Base-by-base conservation (phyloP, 306 rosid species). In the Chamaecrista fasciculata region DNA sequence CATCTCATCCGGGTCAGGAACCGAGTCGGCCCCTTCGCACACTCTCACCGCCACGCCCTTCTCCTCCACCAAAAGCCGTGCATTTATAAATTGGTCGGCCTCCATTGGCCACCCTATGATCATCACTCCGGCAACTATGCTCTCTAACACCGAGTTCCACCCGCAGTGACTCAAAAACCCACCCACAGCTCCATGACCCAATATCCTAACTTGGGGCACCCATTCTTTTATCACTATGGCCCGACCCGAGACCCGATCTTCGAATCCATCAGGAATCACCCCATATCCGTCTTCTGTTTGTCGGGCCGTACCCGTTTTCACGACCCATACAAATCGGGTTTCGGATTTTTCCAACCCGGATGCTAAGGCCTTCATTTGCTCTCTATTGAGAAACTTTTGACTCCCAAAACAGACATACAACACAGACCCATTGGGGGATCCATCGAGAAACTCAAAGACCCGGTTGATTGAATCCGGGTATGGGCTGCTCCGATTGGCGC, bases 381-480 rank as follows among this genome's bases (percentile, higher is more conserved):
- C 74, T 47, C 62, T 70, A 7, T 70, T 63, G 1, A 78, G 48
- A 64, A 82, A 8, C 78, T 80, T 85, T 70, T 85, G 90, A 65
- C 87, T 80, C 66, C 87, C 85, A 16, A 85, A 82, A 40, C 90
- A 77, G n/a, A n/a, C n/a, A n/a, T n/a, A n/a, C n/a, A n/a, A n/a
- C n/a, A n/a, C n/a, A n/a, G n/a, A n/a, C n/a, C n/a, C n/a, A n/a
- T n/a, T n/a, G n/a, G n/a, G n/a, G n/a, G n/a, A n/a, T n/a, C n/a
- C n/a, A n/a, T n/a, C n/a, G n/a, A n/a, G n/a, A n/a, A n/a, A n/a
- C n/a, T n/a, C n/a, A n/a, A n/a, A n/a, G n/a, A n/a, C n/a, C n/a
- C n/a, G n/a, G n/a, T n/a, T n/a, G n/a, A n/a, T 28, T 5, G 18
- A n/a, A 1, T 55, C 70, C 8, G 31, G 5, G 1, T 24, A 6